These are phyloP conservation scores for Vicia sativa DNA, from an alignment of 306 rosid genomes.

Conservation along the genomic window DNA sequence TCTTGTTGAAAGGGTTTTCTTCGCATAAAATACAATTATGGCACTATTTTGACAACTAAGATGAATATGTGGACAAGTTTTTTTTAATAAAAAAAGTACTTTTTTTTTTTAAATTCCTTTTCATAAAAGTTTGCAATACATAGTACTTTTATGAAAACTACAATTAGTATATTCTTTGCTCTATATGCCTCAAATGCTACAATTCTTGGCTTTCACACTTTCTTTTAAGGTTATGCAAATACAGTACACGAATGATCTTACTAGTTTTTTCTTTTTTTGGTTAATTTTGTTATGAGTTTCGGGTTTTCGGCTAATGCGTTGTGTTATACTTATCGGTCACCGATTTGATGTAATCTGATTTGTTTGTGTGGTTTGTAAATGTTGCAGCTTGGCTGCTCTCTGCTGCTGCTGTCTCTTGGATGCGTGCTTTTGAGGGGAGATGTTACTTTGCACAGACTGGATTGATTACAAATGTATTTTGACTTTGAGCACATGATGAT, in stretches of 20 bases:
- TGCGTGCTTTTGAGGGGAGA: constrained; percentile 72
- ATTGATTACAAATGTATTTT: constrained; percentile 23
- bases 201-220: not conserved
- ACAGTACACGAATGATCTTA: not conserved
- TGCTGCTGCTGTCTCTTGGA: constrained; percentile 96
- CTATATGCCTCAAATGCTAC: not conserved
- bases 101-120: not conserved
- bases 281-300: not conserved
- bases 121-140: not conserved
- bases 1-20: not conserved
- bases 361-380: constrained; percentile 9
- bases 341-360: constrained; percentile 20
- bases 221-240: not conserved
- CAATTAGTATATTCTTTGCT: not conserved
- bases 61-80: not conserved
- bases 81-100: not conserved
- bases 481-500: not conserved
- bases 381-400: constrained; percentile 90
- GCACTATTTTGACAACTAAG: too few species aligned
- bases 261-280: not conserved
- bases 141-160: too few species aligned
- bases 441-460: constrained; percentile 34
- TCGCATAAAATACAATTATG: too few species aligned
- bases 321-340: not conserved
- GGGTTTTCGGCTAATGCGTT: not conserved